Evolutionary conservation across 2,329 filamentous ascomycete genomes (phyloP).

Genomic region (Neopestalotiopsis sp.): DNA sequence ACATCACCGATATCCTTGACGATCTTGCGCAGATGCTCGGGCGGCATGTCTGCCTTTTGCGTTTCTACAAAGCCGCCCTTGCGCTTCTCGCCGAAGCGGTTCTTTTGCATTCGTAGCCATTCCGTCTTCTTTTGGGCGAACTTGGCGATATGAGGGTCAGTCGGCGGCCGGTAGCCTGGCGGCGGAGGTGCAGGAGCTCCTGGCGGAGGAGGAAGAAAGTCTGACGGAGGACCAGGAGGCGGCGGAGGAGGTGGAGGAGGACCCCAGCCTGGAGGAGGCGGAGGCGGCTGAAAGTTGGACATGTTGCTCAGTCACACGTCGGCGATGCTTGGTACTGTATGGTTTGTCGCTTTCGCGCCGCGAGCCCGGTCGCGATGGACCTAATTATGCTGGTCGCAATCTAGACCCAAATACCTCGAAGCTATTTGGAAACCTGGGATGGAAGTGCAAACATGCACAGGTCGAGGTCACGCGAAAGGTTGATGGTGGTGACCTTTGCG

Average conservation of each 20-base stretch:
- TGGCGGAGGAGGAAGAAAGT: slow-evolving; percentile 62
- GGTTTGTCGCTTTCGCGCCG: slow-evolving; percentile 36
- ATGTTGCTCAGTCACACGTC: slow-evolving; percentile 38
- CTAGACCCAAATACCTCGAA: slow-evolving; percentile 18
- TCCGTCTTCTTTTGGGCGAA: slow-evolving; percentile 99
- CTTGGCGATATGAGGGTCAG: slow-evolving; percentile 87
- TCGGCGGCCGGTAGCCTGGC: slow-evolving; percentile 80
- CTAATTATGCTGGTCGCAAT: slow-evolving; percentile 28
- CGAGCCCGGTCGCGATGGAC: slow-evolving; percentile 35
- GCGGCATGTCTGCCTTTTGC: slow-evolving; percentile 98
- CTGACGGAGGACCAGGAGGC: slow-evolving; percentile 60
- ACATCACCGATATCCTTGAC: slow-evolving; percentile 99
- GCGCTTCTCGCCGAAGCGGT: slow-evolving; percentile 94
- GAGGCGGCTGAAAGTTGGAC: slow-evolving; percentile 59
- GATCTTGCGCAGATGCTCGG: slow-evolving; percentile 97
- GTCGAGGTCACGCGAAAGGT: slow-evolving; percentile 17
- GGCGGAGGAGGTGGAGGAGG: slow-evolving; percentile 56
- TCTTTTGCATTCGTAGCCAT: slow-evolving; percentile 91
- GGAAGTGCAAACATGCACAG: slow-evolving; percentile 19
- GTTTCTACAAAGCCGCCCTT: slow-evolving; percentile 97
- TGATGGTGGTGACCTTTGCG: slow-evolving; percentile 17
- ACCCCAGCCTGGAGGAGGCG: slow-evolving; percentile 64
- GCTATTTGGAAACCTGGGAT: background rate
- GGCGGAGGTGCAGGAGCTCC: slow-evolving; percentile 74
- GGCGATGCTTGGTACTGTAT: slow-evolving; percentile 9